phyloP scores from a whole-genome alignment of 1,139 yeast genomes.

The Taphrina confusa region DNA sequence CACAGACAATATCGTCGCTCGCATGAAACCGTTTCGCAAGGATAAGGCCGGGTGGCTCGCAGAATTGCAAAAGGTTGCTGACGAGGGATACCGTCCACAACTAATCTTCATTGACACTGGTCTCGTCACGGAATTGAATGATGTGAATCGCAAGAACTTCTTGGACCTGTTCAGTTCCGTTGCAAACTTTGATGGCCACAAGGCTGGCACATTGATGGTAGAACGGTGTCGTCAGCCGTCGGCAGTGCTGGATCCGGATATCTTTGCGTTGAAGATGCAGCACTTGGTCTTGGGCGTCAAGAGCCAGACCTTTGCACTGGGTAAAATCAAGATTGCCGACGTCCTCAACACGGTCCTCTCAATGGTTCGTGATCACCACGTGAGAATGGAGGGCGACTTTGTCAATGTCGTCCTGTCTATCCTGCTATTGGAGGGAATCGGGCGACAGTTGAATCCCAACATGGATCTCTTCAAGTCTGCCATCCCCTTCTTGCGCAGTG shows the following conservation, averaged over 20 bases:
- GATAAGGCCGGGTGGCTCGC: conserved; percentile 54
- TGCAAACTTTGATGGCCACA: conserved; percentile 88
- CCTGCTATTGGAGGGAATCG: conserved; percentile 85
- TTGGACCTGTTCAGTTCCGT: conserved; percentile 85
- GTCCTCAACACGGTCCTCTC: conserved; percentile 78
- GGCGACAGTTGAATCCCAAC: conserved; percentile 88
- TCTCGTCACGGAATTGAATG: conserved; percentile 82
- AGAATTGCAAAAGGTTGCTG: conserved; percentile 55
- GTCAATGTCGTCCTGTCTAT: conserved; percentile 92
- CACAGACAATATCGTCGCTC: conserved; percentile 40
- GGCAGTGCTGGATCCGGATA: conserved; percentile 77
- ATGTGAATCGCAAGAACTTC: conserved; percentile 74
- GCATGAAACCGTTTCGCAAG: conserved; percentile 25
- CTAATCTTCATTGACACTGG: conserved; percentile 92
- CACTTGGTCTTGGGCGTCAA: conserved; percentile 77
- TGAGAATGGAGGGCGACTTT: conserved; percentile 96
- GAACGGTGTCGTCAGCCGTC: conserved; percentile 94
- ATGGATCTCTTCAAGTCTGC: conserved; percentile 90
- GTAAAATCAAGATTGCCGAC: conserved; percentile 90
- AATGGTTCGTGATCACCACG: conserved; percentile 93
- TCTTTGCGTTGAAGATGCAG: conserved; percentile 85
- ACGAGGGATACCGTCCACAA: conserved; percentile 76
- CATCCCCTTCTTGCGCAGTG: conserved; percentile 80
- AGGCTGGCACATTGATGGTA: conserved; percentile 92
- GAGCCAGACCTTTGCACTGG: conserved; percentile 85